phyloP scores from a whole-genome alignment of 2,329 filamentous ascomycete species.

The Macrophomina tecta region DNA sequence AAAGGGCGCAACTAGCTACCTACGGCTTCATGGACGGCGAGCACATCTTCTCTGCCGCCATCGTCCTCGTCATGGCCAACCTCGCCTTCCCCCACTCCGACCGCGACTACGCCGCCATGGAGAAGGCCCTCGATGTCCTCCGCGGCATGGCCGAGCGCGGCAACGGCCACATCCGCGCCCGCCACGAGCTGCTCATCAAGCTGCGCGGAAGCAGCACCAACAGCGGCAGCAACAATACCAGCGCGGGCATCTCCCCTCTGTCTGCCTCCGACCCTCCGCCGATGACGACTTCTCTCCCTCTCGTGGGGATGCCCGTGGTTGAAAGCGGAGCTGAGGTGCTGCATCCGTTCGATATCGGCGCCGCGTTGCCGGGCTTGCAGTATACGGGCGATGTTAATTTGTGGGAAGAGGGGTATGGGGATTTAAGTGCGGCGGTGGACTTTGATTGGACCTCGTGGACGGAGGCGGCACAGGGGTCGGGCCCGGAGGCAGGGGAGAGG shows the following conservation, averaged over 20 bases:
- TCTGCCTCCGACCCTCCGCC: not conserved
- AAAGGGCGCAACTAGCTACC: constrained; percentile 45
- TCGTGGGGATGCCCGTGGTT: not conserved
- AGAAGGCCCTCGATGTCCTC: constrained; percentile 54
- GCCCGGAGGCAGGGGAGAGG: not conserved
- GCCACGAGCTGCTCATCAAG: constrained; percentile 47
- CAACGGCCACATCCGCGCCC: constrained; percentile 56
- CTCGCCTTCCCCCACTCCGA: constrained; percentile 57
- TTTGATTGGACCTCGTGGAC: constrained; percentile 43
- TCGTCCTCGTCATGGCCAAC: constrained; percentile 62
- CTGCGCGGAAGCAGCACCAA: constrained; percentile 34
- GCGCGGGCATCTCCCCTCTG: too few relatives aligned
- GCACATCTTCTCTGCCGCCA: constrained; percentile 61
- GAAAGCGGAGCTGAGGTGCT: constrained; percentile 33
- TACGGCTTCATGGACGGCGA: constrained; percentile 65
- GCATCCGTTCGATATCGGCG: constrained; percentile 7
- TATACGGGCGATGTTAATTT: constrained; percentile 46
- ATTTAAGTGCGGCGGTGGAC: constrained; percentile 51
- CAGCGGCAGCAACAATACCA: not conserved
- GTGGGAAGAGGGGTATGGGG: constrained; percentile 50
- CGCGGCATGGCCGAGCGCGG: constrained; percentile 59
- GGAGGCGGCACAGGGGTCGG: constrained; percentile 9
- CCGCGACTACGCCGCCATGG: constrained; percentile 53
- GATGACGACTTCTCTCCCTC: constrained; percentile 21
- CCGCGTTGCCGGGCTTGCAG: constrained; percentile 10